Conservation (phyloP, 306 rosid species). For the Luffa acutangula region DNA sequence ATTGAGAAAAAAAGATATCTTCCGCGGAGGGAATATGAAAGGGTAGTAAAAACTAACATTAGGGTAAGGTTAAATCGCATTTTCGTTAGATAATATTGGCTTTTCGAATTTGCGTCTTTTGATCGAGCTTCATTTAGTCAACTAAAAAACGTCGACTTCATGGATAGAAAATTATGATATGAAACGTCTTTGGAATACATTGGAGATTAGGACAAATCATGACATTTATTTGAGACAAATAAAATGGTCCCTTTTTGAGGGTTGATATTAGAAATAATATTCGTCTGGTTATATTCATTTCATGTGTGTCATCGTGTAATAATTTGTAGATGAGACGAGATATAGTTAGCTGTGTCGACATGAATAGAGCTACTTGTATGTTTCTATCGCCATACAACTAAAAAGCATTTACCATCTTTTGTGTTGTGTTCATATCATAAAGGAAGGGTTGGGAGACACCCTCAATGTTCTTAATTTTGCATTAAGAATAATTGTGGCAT, state of each 20-base stretch:
- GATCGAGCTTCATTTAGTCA: not conserved
- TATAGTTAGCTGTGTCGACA: not conserved
- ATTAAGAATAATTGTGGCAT: too few species aligned
- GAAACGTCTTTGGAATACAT: not conserved
- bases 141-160: not conserved
- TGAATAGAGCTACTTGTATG: not conserved
- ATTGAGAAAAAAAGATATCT: not conserved
- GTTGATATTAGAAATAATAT: not conserved
- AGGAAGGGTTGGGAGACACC: too few species aligned
- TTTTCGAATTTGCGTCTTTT: not conserved
- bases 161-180: not conserved
- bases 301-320: not conserved
- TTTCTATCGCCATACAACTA: too few species aligned
- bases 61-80: too few species aligned
- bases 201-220: not conserved
- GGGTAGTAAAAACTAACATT: too few species aligned
- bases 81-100: not conserved
- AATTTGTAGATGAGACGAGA: not conserved
- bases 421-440: too few species aligned
- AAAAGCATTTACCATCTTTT: too few species aligned
- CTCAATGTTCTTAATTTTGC: too few species aligned
- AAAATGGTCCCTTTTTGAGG: not conserved
- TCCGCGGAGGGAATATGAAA: not conserved
- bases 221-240: not conserved
- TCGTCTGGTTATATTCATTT: not conserved